Evolutionary conservation across 2,329 filamentous ascomycete genomes (phyloP).

Genomic region (Microdochium trichocladiopsis): DNA sequence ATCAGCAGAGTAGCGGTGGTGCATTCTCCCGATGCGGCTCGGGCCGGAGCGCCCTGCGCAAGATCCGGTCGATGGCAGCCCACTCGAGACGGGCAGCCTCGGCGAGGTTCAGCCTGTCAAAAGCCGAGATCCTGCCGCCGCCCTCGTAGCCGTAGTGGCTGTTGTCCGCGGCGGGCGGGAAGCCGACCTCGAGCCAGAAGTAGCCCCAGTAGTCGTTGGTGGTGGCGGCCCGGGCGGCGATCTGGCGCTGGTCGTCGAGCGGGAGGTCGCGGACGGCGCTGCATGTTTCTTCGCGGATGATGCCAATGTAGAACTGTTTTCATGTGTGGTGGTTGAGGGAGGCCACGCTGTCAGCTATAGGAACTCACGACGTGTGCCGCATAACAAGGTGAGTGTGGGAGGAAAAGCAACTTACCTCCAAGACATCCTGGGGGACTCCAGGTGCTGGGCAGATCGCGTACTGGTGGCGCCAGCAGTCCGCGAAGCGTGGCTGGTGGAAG

Average conservation of each 20-base stretch:
- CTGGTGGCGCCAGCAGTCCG: conserved; percentile 42
- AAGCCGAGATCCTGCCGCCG: conserved; percentile 16
- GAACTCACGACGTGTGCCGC: no score
- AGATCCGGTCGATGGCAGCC: conserved; percentile 38
- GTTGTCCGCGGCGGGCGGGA: conserved; percentile 18
- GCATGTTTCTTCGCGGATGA: conserved; percentile 46
- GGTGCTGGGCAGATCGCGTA: conserved; percentile 44
- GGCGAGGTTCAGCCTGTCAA: conserved; percentile 41
- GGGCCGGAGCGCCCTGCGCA: conserved; percentile 17
- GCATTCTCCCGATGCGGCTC: neutral
- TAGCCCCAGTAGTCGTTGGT: conserved; percentile 44
- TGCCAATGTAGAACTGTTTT: conserved; percentile 46
- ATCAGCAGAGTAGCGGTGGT: no score
- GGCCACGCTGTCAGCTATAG: no score
- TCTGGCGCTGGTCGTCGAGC: conserved; percentile 30
- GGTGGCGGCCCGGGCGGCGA: conserved; percentile 21
- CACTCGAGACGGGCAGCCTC: conserved; percentile 39
- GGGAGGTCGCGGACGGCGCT: conserved; percentile 29
- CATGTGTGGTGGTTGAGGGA: neutral
- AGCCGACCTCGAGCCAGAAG: conserved; percentile 40
- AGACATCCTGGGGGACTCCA: conserved; percentile 39
- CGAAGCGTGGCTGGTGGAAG: conserved; percentile 37
- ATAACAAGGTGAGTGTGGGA: no score
- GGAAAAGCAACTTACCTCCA: conserved; percentile 37
- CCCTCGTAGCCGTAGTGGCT: neutral